Percentiles rank a stretch among this genome's conserved stretches.
Conservation (phyloP, 2,329 filamentous ascomycete species). For the Fusarium chlamydosporum region DNA sequence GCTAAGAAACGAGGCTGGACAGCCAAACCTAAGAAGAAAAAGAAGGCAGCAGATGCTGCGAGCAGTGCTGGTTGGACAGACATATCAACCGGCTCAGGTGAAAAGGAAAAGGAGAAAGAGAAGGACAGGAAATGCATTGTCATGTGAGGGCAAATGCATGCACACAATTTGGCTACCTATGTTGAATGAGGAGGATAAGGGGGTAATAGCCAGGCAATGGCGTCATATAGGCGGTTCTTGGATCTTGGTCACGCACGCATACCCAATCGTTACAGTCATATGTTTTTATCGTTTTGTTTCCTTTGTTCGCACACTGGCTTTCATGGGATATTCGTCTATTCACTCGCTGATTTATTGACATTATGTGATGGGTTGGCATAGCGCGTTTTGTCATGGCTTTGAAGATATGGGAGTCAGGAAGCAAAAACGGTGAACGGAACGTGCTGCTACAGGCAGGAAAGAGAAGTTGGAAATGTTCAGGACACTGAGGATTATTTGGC, state of each 20-base stretch:
- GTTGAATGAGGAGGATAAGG: background rate
- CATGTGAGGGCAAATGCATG: slow-evolving; percentile 59
- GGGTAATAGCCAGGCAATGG: slow-evolving; percentile 27
- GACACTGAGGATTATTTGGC: background rate
- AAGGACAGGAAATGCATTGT: slow-evolving; percentile 67
- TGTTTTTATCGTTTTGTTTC: slow-evolving; percentile 21
- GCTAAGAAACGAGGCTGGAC: slow-evolving; percentile 71
- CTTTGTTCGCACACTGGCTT: slow-evolving; percentile 6
- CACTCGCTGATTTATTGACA: slow-evolving; percentile 33
- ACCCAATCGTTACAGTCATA: slow-evolving; percentile 38
- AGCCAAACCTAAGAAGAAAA: slow-evolving; percentile 57
- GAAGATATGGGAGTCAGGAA: slow-evolving; percentile 40
- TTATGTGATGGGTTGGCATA: slow-evolving; percentile 36
- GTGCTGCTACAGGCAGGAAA: slow-evolving; percentile 7
- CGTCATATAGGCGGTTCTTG: slow-evolving; percentile 14
- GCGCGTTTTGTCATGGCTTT: slow-evolving; percentile 25
- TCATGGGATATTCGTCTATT: slow-evolving; percentile 20
- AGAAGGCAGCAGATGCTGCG: slow-evolving; percentile 58
- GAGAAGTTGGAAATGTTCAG: slow-evolving; percentile 7
- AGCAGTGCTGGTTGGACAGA: slow-evolving; percentile 69
- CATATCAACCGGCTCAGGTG: slow-evolving; percentile 55
- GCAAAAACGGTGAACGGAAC: slow-evolving; percentile 29
- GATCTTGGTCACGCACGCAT: slow-evolving; percentile 38
- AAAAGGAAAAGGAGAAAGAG: slow-evolving; percentile 55
- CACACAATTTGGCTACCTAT: slow-evolving; percentile 15